Conservation (phyloP, 345 rosid genomes). For the Stellera chamaejasme region DNA sequence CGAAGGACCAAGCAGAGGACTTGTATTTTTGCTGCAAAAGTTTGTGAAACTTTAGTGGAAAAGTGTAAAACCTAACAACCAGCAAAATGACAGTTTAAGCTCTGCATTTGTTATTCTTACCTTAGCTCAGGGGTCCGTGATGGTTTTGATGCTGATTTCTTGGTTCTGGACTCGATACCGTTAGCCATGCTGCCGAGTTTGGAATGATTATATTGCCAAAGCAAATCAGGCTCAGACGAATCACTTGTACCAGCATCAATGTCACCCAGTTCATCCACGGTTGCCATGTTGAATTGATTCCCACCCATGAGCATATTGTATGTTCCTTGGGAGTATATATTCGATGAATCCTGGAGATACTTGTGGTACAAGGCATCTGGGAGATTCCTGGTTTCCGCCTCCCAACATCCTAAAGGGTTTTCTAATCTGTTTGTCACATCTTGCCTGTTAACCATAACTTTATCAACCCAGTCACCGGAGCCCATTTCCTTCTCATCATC, state of each 20-base stretch:
- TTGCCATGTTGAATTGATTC: conserved; percentile 27
- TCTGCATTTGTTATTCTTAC: conserved; percentile 15
- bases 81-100: neutral
- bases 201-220: conserved; percentile 81
- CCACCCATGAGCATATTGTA: conserved; percentile 53
- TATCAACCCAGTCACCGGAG: conserved; percentile 87
- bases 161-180: conserved; percentile 36
- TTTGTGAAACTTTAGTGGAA: conserved; percentile 1
- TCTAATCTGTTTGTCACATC: conserved; percentile 35
- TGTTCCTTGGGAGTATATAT: conserved; percentile 55
- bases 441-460: conserved; percentile 94
- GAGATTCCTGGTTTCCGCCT: conserved; percentile 33
- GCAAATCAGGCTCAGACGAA: conserved; percentile 83
- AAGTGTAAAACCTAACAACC: neutral
- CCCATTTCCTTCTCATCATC: conserved; percentile 70
- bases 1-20: conserved; percentile 46
- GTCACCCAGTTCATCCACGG: conserved; percentile 51
- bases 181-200: conserved; percentile 40
- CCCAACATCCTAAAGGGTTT: conserved; percentile 54
- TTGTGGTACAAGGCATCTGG: conserved; percentile 56
- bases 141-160: conserved; percentile 45
- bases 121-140: conserved; percentile 41
- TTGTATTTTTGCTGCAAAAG: conserved; percentile 40
- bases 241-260: conserved; percentile 86
- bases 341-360: conserved; percentile 62